Conservation (phyloP, 306 rosid genomes). For the Mimosa bimucronata region DNA sequence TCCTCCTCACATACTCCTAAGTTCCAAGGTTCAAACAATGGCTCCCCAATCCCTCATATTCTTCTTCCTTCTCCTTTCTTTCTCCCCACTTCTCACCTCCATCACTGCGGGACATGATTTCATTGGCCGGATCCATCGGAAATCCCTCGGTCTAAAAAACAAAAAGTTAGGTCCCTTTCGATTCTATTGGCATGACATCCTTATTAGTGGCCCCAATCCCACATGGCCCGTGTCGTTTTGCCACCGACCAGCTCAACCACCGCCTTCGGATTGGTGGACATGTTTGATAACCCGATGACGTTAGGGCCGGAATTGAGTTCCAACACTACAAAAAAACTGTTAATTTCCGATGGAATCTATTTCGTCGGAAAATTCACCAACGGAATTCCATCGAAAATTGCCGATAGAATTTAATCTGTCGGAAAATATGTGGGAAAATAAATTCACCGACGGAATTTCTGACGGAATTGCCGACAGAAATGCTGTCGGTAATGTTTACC, state of each 20-base stretch:
- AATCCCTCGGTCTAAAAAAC: conserved; percentile 41
- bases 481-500: too few species aligned
- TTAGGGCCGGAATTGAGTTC: conserved; percentile 48
- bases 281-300: conserved; percentile 53
- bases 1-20: too few species aligned
- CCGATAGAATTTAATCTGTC: too few species aligned
- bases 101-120: conserved; percentile 31
- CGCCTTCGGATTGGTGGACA: conserved; percentile 39
- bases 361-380: too few species aligned
- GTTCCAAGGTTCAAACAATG: conserved; percentile 45
- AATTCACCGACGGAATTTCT: too few species aligned
- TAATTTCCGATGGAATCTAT: too few species aligned
- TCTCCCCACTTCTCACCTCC: not conserved
- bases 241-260: conserved; percentile 33
- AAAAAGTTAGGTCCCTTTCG: conserved; percentile 62
- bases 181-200: conserved; percentile 74
- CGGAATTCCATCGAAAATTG: too few species aligned
- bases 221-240: conserved; percentile 30
- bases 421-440: too few species aligned
- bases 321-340: too few species aligned
- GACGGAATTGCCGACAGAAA: too few species aligned
- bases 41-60: conserved; percentile 23
- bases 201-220: conserved; percentile 44
- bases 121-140: conserved; percentile 37
- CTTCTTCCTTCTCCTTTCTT: conserved; percentile 5